Evolutionary conservation across 176 grass and related monocot genomes (phyloP), one percentile per base, ranked within the genome.

Genomic region (Chrysopogon serrulatus): DNA sequence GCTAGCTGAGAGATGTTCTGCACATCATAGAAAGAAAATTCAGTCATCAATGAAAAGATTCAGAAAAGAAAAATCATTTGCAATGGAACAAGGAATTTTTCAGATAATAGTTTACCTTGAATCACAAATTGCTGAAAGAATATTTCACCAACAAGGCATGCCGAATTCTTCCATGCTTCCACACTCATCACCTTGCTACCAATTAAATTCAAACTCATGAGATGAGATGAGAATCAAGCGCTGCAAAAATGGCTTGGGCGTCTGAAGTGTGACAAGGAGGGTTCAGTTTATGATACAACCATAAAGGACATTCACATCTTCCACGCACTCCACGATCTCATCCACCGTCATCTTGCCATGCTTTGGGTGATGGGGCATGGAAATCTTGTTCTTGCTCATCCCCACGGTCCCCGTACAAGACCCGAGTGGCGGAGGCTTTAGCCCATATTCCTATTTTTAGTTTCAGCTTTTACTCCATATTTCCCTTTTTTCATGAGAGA

Each of bases 111-210:
- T 44, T 76, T 78, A 97, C 95, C 92, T 98, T 98, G 77, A 98
- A 98, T 12, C 92, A 98, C 65, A 98, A 98, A 82, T 98, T 98
- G 62, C 95, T 98, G 84, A 98, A 98, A 27, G 95, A 98, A 73
- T 98, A 98, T 61, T 91, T 98, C 68, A 92, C 90, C 12, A 86
- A 56, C 35, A 89, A 88, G 88, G 90, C 10, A 76, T 83, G 36
- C 83, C 88, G 41, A 98, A 94, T 62, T 98, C 95, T 59, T 93
- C 92, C 92, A 98, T 94, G 68, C 92, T 94, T 65, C 92, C 92
- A 84, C 76, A 98, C 80, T 98, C 90, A 86, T 98, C 90, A 2
- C 82, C 95, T 92, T 98, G 84, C 75, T 27, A 67, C 9, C 9
- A 80, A 11, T 57, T 8, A 41, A 74, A 27, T 53, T 44, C 26